Base-by-base conservation (phyloP, 2,329 filamentous ascomycete species). In the Penicillium sp. region DNA sequence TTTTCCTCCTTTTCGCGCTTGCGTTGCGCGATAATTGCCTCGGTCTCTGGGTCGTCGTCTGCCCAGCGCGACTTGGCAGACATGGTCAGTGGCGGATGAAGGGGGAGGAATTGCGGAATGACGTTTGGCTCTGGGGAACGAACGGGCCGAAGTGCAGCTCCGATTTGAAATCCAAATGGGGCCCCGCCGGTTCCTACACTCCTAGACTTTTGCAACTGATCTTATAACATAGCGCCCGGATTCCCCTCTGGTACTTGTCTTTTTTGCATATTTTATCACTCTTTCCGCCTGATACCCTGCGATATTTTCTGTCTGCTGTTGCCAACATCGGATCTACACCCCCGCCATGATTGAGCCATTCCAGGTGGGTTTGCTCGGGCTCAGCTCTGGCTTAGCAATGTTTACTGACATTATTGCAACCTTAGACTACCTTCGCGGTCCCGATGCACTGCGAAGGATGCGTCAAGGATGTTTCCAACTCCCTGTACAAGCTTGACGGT, bases 371-470 rank as follows among this genome's bases (percentile, higher is more conserved):
- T 49, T 46, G 26, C 22, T 37, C 27, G 32, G 22, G 29, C 41
- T 44, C 29, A 24, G 20, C 20, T 14, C 31, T 9, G 20, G 3
- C n/a, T 44, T n/a, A 28, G 29, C 13, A 22, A 26, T 18, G 18
- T 13, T 44, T 50, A 44, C 58, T 64, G 47, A 63, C 31, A 16
- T 39, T 18, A 22, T 26, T 20, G 14, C 2, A 11, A 34, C n/a
- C 36, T 34, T 60, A 97, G 86, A 95, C 91, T 51, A 85, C 91
- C 55, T 97, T 97, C 70, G 89, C 91, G 54, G 93, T 97, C 59
- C 90, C 89, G 45, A 84, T 97, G 76, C 89, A 84, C 71, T 97
- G 93, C 74, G 85, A 95, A 61, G 77, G 79, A 64, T 97, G 93
- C 74, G 82, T 95, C 68, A 85, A 90, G 69, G 84, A 89, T 61